Evolutionary conservation across 306 rosid species (phyloP).

Genomic region (Acmispon strigosus): DNA sequence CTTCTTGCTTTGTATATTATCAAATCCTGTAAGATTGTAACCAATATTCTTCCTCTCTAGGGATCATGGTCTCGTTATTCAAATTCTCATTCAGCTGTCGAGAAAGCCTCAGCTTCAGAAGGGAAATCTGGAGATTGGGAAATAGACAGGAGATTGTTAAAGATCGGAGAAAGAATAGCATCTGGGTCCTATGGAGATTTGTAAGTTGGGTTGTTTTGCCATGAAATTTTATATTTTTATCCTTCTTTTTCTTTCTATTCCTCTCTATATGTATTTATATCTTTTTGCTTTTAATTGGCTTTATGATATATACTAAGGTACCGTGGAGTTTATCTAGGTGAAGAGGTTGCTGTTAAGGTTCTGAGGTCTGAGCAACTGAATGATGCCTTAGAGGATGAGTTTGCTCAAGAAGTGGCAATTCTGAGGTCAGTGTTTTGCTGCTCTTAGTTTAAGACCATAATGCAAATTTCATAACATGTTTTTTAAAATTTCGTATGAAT

Average conservation of each 20-base stretch:
- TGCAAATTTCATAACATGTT: conserved; percentile 5
- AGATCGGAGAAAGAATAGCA: conserved; percentile 86
- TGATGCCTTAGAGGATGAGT: conserved; percentile 81
- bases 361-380: conserved; percentile 78
- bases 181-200: conserved; percentile 98
- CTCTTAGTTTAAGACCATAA: background rate
- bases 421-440: conserved; percentile 47
- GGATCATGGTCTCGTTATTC: conserved; percentile 94
- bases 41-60: conserved; percentile 33
- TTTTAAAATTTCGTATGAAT: conserved; percentile 8
- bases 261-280: background rate
- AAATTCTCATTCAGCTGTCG: conserved; percentile 51
- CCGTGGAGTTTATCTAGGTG: conserved; percentile 77
- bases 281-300: conserved; percentile 9
- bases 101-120: conserved; percentile 47
- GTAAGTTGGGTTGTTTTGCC: conserved; percentile 47
- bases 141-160: conserved; percentile 82
- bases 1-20: background rate
- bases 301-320: conserved; percentile 41
- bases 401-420: conserved; percentile 93
- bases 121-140: conserved; percentile 77
- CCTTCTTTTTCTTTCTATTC: background rate
- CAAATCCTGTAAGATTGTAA: background rate
- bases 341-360: conserved; percentile 97
- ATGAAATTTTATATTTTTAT: background rate